Base-by-base conservation (phyloP, 1,139 yeast genomes). In the Diutina scorzettiae region DNA sequence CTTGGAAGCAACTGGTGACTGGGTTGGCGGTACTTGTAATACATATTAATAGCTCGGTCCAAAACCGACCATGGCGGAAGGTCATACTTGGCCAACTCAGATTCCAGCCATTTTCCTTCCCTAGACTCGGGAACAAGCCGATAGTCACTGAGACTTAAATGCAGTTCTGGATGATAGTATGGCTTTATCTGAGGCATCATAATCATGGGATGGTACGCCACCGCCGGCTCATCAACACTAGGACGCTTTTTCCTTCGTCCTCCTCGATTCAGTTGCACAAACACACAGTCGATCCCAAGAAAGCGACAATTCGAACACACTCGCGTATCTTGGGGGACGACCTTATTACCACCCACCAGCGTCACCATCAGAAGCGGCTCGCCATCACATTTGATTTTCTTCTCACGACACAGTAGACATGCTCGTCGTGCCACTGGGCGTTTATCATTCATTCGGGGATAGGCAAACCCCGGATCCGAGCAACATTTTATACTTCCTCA, bases 351-450 rank as follows among this genome's bases (percentile, higher is more conserved):
- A 6, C 39, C 39, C 36, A 52, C 51, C 37, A 51, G 43, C 23
- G 49, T 42, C 44, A 55, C 42, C 45, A 59, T 39, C 51, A 53
- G 43, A 41, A 58, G 55, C n/a, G 62, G 53, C 48, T 73, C 79
- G 6, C 82, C 82, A 48, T 77, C 81, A 54, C 83, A 77, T 48
- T 75, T 76, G 48, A 76, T 67, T 51, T 77, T 77, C 59, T 75
- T 75, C 48, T 75, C 81, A 24, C 83, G 70, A 48, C 83, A 77
- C 14, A 75, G 65, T 16, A 77, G 59, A 52, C 83, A 77, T 0
- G 83, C 82, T 37, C 78, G 59, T 42, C 76, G 63, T 1, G 82
- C 79, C 5, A 76, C 82, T 21, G 56, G 56, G 4, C 25, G 6
- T 23, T 23, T 5, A 27, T 27, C 30, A 5, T 12, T 9, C 30